A percentile compares a stretch with the other conserved stretches of the same genome.
Conservation (phyloP, 768 basidiomycete genomes). For the Amylocystis lapponica region DNA sequence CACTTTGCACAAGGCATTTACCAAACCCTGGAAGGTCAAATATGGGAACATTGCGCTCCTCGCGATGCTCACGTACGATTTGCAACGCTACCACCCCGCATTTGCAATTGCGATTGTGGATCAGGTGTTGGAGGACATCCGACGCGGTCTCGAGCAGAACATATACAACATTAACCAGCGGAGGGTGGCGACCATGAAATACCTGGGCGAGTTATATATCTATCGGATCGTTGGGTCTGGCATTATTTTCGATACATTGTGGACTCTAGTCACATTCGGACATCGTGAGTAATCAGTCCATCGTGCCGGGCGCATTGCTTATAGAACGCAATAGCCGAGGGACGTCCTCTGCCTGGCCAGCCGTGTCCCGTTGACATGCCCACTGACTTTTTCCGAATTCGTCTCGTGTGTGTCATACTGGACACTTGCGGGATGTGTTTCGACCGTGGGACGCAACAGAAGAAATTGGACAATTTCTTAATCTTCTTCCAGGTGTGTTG, state of each 20-base stretch:
- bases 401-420: conserved; percentile 86
- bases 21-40: conserved; percentile 98
- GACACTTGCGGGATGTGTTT: conserved; percentile 99
- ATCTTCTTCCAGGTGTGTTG: conserved; percentile 82
- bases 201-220: conserved; percentile 95
- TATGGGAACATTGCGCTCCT: conserved; percentile 84
- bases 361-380: conserved; percentile 78
- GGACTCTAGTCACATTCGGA: conserved; percentile 93
- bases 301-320: conserved; percentile 6
- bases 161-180: conserved; percentile 93
- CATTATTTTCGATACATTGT: conserved; percentile 89
- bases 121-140: conserved; percentile 89
- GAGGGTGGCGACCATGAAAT: conserved; percentile 87
- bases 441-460: conserved; percentile 86
- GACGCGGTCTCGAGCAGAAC: conserved; percentile 89
- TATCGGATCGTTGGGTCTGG: conserved; percentile 86
- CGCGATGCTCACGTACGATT: conserved; percentile 92
- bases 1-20: conserved; percentile 82
- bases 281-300: conserved; percentile 66
- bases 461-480: conserved; percentile 90
- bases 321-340: conserved; percentile 58
- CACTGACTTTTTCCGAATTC: conserved; percentile 93
- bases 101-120: conserved; percentile 89
- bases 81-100: conserved; percentile 87
- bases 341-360: conserved; percentile 77